Conservation (phyloP, 495 filamentous ascomycete species). For the Penicillium pulvis region DNA sequence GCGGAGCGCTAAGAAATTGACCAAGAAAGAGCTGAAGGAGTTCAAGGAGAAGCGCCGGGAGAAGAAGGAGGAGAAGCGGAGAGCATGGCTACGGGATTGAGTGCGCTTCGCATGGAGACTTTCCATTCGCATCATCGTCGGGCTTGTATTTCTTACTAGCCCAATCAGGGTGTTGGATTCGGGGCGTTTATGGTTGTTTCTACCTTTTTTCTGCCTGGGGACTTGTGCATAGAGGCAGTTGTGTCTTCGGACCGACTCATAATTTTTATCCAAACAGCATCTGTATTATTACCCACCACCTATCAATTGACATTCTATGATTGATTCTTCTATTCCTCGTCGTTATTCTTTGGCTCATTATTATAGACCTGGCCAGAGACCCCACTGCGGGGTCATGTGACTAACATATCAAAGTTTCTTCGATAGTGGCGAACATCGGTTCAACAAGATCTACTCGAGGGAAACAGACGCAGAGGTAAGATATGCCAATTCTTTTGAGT, state of each 20-base stretch:
- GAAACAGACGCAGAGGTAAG: conserved; percentile 27
- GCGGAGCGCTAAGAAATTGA: conserved; percentile 79
- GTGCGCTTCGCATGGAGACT: not conserved
- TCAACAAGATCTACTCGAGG: conserved; percentile 15
- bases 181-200: conserved; percentile 24
- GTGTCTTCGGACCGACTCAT: not conserved
- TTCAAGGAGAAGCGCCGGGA: conserved; percentile 75
- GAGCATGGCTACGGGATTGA: conserved; percentile 83
- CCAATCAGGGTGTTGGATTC: conserved; percentile 17
- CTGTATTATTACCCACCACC: conserved; percentile 12
- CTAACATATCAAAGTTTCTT: conserved; percentile 32
- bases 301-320: not conserved
- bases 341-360: not conserved
- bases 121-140: conserved; percentile 17
- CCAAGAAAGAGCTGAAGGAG: conserved; percentile 76
- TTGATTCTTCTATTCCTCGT: not conserved
- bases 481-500: not conserved
- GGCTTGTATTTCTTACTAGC: conserved; percentile 22
- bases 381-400: conserved; percentile 31
- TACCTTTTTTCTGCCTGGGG: conserved; percentile 2
- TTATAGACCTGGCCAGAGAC: conserved; percentile 5
- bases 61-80: conserved; percentile 91
- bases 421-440: conserved; percentile 17
- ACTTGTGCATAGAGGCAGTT: conserved; percentile 22
- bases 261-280: conserved; percentile 3